Percentiles rank a stretch among this genome's conserved stretches.
Evolutionary conservation across 2,329 filamentous ascomycete genomes (phyloP).

Genomic region (Shiraia sp.): DNA sequence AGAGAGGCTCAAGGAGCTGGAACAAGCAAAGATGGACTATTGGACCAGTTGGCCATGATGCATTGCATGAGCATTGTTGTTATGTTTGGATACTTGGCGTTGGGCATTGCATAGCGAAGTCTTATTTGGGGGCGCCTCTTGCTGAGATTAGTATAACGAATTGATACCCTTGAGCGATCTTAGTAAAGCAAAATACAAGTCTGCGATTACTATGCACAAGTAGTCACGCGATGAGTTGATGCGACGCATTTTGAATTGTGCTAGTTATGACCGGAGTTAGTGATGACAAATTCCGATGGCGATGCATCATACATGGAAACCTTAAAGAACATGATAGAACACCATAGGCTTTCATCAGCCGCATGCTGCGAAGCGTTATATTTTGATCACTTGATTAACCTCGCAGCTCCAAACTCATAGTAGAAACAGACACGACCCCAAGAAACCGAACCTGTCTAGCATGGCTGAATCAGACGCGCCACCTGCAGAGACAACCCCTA

Average conservation of each 20-base stretch:
- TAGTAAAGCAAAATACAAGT: background rate
- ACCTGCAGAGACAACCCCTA: background rate
- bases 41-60: constrained; percentile 22
- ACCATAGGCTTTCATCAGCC: constrained; percentile 21
- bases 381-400: constrained; percentile 36
- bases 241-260: too few relatives aligned
- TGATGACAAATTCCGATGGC: constrained; percentile 43
- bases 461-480: background rate
- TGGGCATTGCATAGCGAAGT: background rate
- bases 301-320: constrained; percentile 35
- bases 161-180: constrained; percentile 22
- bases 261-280: constrained; percentile 5
- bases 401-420: constrained; percentile 17
- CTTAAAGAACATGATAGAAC: constrained; percentile 40
- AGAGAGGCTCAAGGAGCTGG: constrained; percentile 10
- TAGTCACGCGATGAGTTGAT: too few relatives aligned
- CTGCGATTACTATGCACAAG: background rate
- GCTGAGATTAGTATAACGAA: constrained; percentile 11
- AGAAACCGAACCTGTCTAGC: background rate
- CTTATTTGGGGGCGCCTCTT: constrained; percentile 4
- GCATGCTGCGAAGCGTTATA: constrained; percentile 25
- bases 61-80: too few relatives aligned
- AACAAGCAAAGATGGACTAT: constrained; percentile 21
- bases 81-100: background rate
- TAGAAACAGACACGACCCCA: constrained; percentile 2